phyloP scores from a whole-genome alignment of 306 rosid genomes.

The Alnus rubra region DNA sequence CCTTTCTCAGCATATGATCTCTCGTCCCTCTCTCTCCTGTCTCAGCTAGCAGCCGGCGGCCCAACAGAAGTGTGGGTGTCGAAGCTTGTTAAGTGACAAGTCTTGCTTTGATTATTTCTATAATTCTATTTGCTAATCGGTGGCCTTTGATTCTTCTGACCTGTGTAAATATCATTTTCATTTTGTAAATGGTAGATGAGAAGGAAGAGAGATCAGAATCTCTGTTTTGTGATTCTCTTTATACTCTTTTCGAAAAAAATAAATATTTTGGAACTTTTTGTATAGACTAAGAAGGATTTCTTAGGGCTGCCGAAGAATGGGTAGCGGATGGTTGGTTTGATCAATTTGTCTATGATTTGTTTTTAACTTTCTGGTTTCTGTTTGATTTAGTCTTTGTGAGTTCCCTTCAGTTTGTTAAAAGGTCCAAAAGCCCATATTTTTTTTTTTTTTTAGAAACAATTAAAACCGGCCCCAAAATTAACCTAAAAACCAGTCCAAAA shows the following conservation, averaged over 20 bases:
- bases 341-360: no score
- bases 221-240: conserved; percentile 27
- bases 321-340: no score
- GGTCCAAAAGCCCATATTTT: no score
- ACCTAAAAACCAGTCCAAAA: no score
- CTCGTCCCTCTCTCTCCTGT: no score
- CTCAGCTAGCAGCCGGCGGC: no score
- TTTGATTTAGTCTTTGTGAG: no score
- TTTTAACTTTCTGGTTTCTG: no score
- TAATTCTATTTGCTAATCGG: conserved; percentile 17
- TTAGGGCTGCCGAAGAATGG: conserved; percentile 27
- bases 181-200: conserved; percentile 33
- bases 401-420: no score
- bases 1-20: no score
- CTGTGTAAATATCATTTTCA: conserved; percentile 13
- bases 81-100: conserved; percentile 47
- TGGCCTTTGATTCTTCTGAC: conserved; percentile 38
- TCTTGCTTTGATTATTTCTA: not conserved
- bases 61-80: conserved; percentile 45
- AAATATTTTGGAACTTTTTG: conserved; percentile 1
- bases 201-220: conserved; percentile 1
- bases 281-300: conserved; percentile 26
- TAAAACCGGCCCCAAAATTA: no score
- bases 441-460: no score
- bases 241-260: not conserved